Evolutionary conservation across 2,329 filamentous ascomycete genomes (phyloP), one percentile per base, ranked within the genome.

Genomic region (Parastagonospora avenae): DNA sequence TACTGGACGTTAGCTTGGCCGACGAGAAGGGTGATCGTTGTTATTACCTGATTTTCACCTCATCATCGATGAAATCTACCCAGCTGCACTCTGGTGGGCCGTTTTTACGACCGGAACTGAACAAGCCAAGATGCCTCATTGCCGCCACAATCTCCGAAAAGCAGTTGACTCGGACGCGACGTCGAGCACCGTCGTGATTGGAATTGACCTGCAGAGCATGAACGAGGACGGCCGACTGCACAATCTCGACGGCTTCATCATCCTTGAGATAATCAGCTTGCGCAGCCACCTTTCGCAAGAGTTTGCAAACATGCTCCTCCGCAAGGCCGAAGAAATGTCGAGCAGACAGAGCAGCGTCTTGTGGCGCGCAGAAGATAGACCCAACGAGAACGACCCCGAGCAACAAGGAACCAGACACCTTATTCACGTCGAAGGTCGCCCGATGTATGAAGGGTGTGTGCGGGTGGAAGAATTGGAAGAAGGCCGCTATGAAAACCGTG

Each of bases 401-500:
- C 4, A 80, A 62, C 5, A 80, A 59, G 1, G 73, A 67, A 28
- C 74, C 53, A 2, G 74, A 62, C 3, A 68, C 68, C 1, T 64
- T 65, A 11, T 76, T 69, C 2, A 73, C 64, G 47, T 76, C 66
- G 45, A 80, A 79, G 0, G 75, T 72, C 4, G 74, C 70, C 8
- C 60, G 54, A 54, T 80, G 77, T 4, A 80, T 59, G 27, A 80
- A 74, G 0, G 76, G 62, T 47, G 73, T 77, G 47, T 76, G 77
- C 2, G 71, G 71, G 30, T 80, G 77, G 72, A 77, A 79, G 49
- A 73, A 74, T 32, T 72, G 71, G 48, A 79, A 79, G 46, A 78
- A 80, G 2, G 77, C 60, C 1, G 63, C 59, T 4, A 76, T 59
- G 46, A 75, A 78, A 6, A 44, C 24, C 5, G 28, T 42, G 5